These are phyloP conservation scores for Cytospora paraplurivora DNA, from an alignment of 2,329 filamentous ascomycete species.

Conservation along the genomic window DNA sequence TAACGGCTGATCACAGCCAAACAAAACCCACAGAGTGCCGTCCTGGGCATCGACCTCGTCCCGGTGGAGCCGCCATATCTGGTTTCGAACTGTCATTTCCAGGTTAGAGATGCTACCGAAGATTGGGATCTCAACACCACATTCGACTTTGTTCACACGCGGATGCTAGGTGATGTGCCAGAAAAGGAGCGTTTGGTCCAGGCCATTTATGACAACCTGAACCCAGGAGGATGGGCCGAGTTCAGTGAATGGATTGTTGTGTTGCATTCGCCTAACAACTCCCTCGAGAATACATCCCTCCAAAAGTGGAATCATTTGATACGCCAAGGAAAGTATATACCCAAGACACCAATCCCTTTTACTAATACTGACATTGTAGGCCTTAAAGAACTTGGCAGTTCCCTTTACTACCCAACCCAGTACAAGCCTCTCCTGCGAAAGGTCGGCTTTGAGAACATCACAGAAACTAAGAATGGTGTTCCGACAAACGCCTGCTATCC, in stretches of 20 bases:
- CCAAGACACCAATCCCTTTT: conserved; percentile 10
- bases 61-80: conserved; percentile 34
- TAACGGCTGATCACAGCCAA: conserved; percentile 29
- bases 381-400: conserved; percentile 37
- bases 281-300: conserved; percentile 37
- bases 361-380: conserved; percentile 30
- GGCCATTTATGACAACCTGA: conserved; percentile 38
- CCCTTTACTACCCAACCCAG: conserved; percentile 35
- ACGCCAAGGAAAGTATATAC: conserved; percentile 32
- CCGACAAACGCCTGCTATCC: conserved; percentile 37
- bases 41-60: conserved; percentile 39
- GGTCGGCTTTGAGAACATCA: conserved; percentile 34
- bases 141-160: conserved; percentile 40
- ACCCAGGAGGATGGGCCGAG: conserved; percentile 41
- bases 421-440: conserved; percentile 34
- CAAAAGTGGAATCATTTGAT: conserved; percentile 37
- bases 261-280: conserved; percentile 38
- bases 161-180: conserved; percentile 37
- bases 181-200: conserved; percentile 35
- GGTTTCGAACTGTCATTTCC: conserved; percentile 37
- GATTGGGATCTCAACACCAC: conserved; percentile 34
- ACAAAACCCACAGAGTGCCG: conserved; percentile 33
- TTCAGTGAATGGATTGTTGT: conserved; percentile 41
- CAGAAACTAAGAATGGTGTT: conserved; percentile 35
- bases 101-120: conserved; percentile 34